Evolutionary conservation across 2,329 filamentous ascomycete genomes (phyloP), one percentile per base, ranked within the genome.

Genomic region (Bipolaris cookei): DNA sequence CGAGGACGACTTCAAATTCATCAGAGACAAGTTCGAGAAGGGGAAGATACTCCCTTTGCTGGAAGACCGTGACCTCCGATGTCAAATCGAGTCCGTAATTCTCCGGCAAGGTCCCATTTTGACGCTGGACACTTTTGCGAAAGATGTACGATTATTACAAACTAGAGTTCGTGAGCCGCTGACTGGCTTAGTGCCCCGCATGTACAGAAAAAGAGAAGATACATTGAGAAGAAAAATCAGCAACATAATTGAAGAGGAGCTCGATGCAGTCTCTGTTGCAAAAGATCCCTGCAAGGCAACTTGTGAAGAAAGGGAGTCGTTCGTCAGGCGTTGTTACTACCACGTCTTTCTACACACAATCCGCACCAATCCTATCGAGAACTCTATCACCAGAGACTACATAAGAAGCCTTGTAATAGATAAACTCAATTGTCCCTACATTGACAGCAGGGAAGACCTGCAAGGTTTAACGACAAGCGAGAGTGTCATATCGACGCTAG

Each of bases 301-400:
- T 13, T 10, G 4, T 18, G 23, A 11, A 21, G 25, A 42, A 37
- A 51, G 41, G 48, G n/a, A 51, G 23, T 37, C 5, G 18, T n/a
- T 41, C 37, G 10, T 51, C 28, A 16, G 37, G 6, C 49, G 49
- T 43, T 51, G 49, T 51, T 51, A 51, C 18, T 38, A 51, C 7
- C 39, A 51, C 28, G 25, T 43, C 49, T 51, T 51, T 32, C 49
- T 51, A n/a, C 39, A 51, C 16, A 21, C 49, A 11, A 44, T 51
- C 39, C 49, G 49, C 8, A 41, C 38, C 35, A 51, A 44, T n/a
- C n/a, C n/a, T n/a, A 21, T 4, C 21, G 21, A 21, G 48, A 37
- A 14, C 34, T 21, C 48, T 21, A 25, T 51, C 16, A 43, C 14
- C 25, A 4, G 16, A 43, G 28, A 25, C 18, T 16, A 51, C 14